Evolutionary conservation across 768 basidiomycete genomes (phyloP).

Genomic region (Sistotremastrum niveocremeum): DNA sequence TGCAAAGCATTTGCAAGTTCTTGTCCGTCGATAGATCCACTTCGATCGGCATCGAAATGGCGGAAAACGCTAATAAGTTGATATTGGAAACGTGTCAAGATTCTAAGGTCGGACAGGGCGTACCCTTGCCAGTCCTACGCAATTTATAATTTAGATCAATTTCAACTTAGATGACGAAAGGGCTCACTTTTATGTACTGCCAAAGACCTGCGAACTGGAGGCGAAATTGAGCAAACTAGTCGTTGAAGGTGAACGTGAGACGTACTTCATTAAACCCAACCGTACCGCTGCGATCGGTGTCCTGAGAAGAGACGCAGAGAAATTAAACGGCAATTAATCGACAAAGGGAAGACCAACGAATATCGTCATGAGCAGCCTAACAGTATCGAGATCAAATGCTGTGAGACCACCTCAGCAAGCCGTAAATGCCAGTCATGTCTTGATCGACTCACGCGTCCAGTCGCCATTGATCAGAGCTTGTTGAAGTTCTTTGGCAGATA

Average conservation of each 20-base stretch:
- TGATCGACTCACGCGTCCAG: conserved; percentile 55
- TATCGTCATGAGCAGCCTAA: conserved; percentile 72
- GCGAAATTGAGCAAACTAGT: conserved; percentile 6
- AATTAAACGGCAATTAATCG: not conserved
- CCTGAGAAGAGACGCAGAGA: conserved; percentile 20
- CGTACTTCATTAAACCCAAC: conserved; percentile 68
- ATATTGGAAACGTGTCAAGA: not conserved
- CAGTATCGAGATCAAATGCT: conserved; percentile 81
- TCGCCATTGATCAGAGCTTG: conserved; percentile 46
- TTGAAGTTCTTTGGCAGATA: conserved; percentile 16
- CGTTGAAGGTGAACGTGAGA: not conserved
- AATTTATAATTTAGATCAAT: not conserved
- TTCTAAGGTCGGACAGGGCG: not conserved
- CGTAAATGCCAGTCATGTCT: too few species aligned
- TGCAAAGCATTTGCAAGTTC: conserved; percentile 58
- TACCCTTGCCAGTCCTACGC: conserved; percentile 54
- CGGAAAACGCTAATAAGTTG: conserved; percentile 56
- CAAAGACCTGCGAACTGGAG: conserved; percentile 59
- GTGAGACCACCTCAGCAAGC: not conserved
- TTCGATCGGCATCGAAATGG: conserved; percentile 75
- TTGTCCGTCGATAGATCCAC: conserved; percentile 57
- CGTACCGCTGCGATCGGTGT: conserved; percentile 62
- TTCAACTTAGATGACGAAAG: not conserved
- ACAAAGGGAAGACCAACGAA: conserved; percentile 38
- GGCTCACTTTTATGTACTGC: conserved; percentile 58